phyloP scores from a whole-genome alignment of 768 basidiomycete species.

The Rhodosporidiobolus sp. region DNA sequence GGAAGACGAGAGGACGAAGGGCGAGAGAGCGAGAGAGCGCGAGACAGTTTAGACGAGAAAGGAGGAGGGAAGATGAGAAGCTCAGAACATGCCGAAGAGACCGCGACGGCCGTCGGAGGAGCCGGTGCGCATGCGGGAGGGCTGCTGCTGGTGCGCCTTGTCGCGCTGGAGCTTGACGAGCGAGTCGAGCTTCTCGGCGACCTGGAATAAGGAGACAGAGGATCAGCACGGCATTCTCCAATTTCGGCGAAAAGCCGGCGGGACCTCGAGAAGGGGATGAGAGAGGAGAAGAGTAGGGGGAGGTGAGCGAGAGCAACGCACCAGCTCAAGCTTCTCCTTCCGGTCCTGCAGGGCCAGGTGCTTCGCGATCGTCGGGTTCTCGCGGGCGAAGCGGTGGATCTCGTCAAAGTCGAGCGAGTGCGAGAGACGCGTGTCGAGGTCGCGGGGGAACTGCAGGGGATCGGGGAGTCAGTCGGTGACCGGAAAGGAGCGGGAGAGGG shows the following conservation, averaged over 20 bases:
- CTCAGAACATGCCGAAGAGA: conserved; percentile 67
- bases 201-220: conserved; percentile 53
- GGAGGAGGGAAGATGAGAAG: not conserved
- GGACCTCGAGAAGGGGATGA: too few relatives aligned
- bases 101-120: conserved; percentile 61
- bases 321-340: conserved; percentile 84
- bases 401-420: conserved; percentile 90
- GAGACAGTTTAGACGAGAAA: not conserved
- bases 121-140: not conserved
- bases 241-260: too few relatives aligned
- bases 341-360: conserved; percentile 94
- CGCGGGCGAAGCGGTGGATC: conserved; percentile 85
- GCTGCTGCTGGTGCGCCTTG: conserved; percentile 42
- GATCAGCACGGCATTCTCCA: not conserved
- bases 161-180: conserved; percentile 83
- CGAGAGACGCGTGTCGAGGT: conserved; percentile 88
- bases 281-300: not conserved
- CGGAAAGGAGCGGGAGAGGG: not conserved
- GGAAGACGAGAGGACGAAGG: too few relatives aligned
- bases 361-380: conserved; percentile 81
- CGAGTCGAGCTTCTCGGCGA: conserved; percentile 92
- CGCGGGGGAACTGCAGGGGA: conserved; percentile 76
- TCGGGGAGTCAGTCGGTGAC: not conserved
- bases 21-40: too few relatives aligned
- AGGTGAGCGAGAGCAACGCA: too few relatives aligned